These are phyloP conservation scores for Euphorbia tirucalli DNA, from an alignment of 345 rosid genomes.

Conservation along the genomic window DNA sequence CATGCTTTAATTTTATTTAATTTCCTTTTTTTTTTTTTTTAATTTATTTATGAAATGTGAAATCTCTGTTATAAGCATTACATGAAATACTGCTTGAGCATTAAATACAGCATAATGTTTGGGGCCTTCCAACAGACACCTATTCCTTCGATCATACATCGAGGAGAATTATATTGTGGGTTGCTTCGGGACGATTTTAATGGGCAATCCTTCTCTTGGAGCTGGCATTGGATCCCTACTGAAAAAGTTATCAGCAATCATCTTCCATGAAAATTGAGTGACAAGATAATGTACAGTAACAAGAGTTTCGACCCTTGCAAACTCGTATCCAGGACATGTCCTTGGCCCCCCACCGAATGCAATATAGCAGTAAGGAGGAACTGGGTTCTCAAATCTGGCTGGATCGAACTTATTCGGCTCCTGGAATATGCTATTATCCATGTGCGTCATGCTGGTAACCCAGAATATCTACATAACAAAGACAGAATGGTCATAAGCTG, in stretches of 20 bases:
- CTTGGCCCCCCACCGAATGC: slow-evolving; percentile 51
- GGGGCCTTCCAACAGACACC: not conserved
- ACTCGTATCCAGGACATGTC: slow-evolving; percentile 55
- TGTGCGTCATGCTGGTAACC: slow-evolving; percentile 46
- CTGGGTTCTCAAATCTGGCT: slow-evolving; percentile 41
- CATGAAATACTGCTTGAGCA: no score
- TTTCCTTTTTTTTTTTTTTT: no score
- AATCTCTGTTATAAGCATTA: not conserved
- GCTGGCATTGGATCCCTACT: slow-evolving; percentile 46
- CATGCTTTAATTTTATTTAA: not conserved
- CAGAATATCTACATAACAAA: slow-evolving; percentile 38
- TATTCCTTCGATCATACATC: not conserved
- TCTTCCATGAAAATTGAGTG: slow-evolving; percentile 46
- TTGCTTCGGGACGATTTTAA: slow-evolving; percentile 33
- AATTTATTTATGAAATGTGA: no score
- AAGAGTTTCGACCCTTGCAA: slow-evolving; percentile 51
- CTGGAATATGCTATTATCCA: slow-evolving; percentile 42
- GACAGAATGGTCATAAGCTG: not conserved
- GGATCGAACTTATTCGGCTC: slow-evolving; percentile 50
- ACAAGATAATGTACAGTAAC: slow-evolving; percentile 45
- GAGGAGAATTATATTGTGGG: not conserved
- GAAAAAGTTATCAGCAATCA: slow-evolving; percentile 33
- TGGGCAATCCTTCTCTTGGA: slow-evolving; percentile 44
- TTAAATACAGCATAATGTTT: not conserved
- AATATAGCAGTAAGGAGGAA: slow-evolving; percentile 48